A percentile compares a stretch with the other conserved stretches of the same genome.
These are phyloP conservation scores for Perkinsus olseni DNA, from an alignment of 169 alveolate species.

Conservation along the genomic window DNA sequence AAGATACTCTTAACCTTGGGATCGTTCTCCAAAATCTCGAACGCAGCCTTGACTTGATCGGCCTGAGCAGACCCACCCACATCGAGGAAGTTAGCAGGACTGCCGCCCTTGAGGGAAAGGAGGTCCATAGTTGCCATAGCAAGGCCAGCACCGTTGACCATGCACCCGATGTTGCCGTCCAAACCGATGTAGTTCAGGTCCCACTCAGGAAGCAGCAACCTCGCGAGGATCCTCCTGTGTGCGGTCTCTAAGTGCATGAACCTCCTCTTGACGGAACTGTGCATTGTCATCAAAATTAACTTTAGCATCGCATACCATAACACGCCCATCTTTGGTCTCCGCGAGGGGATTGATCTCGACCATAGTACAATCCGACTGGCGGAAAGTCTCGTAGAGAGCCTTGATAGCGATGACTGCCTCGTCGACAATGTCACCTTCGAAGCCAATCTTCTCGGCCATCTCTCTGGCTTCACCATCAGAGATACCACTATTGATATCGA, in stretches of 20 bases:
- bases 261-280: constrained; percentile 79
- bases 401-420: constrained; percentile 13
- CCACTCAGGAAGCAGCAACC: constrained; percentile 72
- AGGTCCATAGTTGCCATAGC: constrained; percentile 78
- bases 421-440: constrained; percentile 23
- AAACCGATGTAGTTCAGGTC: constrained; percentile 84
- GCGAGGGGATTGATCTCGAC: constrained; percentile 91
- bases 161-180: constrained; percentile 85
- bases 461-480: constrained; percentile 26
- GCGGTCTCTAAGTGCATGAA: constrained; percentile 18
- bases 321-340: constrained; percentile 64
- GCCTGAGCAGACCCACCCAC: constrained; percentile 91
- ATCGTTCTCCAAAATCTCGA: constrained; percentile 70
- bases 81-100: constrained; percentile 93
- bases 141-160: constrained; percentile 98
- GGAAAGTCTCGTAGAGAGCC: constrained; percentile 61
- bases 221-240: constrained; percentile 67
- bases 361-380: constrained; percentile 75
- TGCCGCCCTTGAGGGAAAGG: constrained; percentile 71
- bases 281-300: constrained; percentile 91
- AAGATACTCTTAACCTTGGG: constrained; percentile 75
- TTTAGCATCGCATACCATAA: constrained; percentile 86
- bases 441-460: constrained; percentile 39
- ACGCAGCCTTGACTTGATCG: constrained; percentile 78
- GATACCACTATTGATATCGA: constrained; percentile 40